phyloP scores from a whole-genome alignment of 2,329 filamentous ascomycete species.

The Fusarium sp. region DNA sequence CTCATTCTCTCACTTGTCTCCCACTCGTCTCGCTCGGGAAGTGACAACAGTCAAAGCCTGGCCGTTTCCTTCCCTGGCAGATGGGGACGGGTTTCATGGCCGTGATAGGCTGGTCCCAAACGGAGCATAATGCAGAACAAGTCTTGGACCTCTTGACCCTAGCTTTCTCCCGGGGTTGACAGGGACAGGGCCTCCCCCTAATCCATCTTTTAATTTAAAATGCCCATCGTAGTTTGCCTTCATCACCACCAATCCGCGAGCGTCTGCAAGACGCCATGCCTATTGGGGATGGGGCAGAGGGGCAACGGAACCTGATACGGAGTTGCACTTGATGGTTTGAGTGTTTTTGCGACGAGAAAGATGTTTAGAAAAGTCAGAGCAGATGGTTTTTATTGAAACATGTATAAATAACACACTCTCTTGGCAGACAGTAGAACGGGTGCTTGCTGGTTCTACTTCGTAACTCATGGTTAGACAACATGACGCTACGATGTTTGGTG shows the following conservation, averaged over 20 bases:
- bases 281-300: slow-evolving; percentile 26
- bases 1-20: neutral
- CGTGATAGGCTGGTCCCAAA: slow-evolving; percentile 35
- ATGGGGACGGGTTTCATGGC: slow-evolving; percentile 32
- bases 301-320: slow-evolving; percentile 13
- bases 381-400: slow-evolving; percentile 24
- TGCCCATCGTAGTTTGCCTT: slow-evolving; percentile 29
- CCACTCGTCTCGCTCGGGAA: slow-evolving; percentile 22
- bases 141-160: slow-evolving; percentile 1
- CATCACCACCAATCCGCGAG: slow-evolving; percentile 32
- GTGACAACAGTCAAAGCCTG: slow-evolving; percentile 20
- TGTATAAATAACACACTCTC: slow-evolving; percentile 4
- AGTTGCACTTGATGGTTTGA: slow-evolving; percentile 1
- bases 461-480: neutral
- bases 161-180: slow-evolving; percentile 6
- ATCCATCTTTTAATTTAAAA: slow-evolving; percentile 43
- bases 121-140: slow-evolving; percentile 34
- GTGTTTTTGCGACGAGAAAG: slow-evolving; percentile 17
- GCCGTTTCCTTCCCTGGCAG: slow-evolving; percentile 25
- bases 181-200: slow-evolving; percentile 26
- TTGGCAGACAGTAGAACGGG: slow-evolving; percentile 1
- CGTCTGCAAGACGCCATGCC: slow-evolving; percentile 26
- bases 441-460: neutral
- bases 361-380: slow-evolving; percentile 13
- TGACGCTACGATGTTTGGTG: slow-evolving; percentile 2